Evolutionary conservation across 257 asterid species (phyloP).

Genomic region (Primulina tabacum): DNA sequence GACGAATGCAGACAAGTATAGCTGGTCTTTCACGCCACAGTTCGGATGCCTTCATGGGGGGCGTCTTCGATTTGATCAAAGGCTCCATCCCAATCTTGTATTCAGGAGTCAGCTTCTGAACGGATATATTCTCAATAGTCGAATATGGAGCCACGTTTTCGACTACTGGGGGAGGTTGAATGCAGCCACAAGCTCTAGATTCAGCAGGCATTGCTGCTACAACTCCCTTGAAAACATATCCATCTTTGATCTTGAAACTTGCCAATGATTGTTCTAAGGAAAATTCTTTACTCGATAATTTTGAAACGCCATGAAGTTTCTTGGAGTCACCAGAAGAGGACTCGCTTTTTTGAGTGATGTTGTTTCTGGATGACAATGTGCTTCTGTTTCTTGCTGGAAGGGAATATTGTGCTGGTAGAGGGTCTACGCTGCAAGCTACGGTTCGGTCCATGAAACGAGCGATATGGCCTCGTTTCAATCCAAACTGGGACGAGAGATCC

Average conservation of each 20-base stretch:
- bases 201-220: conserved; percentile 74
- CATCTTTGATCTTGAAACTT: conserved; percentile 66
- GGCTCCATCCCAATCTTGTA: conserved; percentile 70
- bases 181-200: conserved; percentile 71
- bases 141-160: conserved; percentile 69
- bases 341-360: too few species aligned
- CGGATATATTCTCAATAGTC: conserved; percentile 48
- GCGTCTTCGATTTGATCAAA: conserved; percentile 57
- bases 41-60: conserved; percentile 73
- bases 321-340: conserved; percentile 26
- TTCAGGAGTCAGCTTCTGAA: conserved; percentile 71
- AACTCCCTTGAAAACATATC: conserved; percentile 63
- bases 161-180: conserved; percentile 59
- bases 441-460: conserved; percentile 70
- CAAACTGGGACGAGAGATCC: conserved; percentile 50
- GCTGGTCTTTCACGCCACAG: conserved; percentile 75
- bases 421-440: conserved; percentile 31
- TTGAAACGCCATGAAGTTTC: conserved; percentile 29
- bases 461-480: conserved; percentile 70
- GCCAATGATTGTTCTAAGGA: conserved; percentile 62
- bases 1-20: conserved; percentile 73
- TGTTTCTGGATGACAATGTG: conserved; percentile 20
- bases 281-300: conserved; percentile 29
- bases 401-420: conserved; percentile 38
- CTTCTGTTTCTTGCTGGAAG: conserved; percentile 39